Conservation (phyloP, 108 stramenopile species). For the Fistulifera pelliculosa region DNA sequence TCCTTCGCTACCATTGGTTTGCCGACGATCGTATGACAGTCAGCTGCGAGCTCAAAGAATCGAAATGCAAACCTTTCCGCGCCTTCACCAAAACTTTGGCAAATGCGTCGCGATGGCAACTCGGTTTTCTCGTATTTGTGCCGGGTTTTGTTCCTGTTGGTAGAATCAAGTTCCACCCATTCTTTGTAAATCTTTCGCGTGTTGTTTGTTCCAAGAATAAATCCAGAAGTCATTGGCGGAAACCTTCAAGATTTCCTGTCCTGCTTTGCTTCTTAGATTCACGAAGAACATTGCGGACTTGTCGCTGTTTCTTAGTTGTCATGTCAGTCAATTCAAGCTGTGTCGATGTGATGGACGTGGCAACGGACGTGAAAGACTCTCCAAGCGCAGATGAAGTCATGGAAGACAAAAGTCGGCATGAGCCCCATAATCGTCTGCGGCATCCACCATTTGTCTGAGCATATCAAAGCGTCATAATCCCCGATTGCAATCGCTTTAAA, state of each 20-base stretch:
- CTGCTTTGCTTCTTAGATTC: neutral
- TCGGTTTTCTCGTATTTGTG: neutral
- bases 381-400: constrained; percentile 3
- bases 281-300: neutral
- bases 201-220: neutral
- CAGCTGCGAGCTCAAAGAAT: constrained; percentile 31
- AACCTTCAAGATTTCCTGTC: too few relatives aligned
- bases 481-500: constrained; percentile 41
- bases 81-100: constrained; percentile 39
- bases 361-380: neutral
- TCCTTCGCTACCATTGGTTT: constrained; percentile 44
- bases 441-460: constrained; percentile 29
- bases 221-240: too few relatives aligned
- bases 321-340: neutral
- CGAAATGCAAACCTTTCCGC: constrained; percentile 41
- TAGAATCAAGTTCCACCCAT: neutral
- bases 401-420: constrained; percentile 24
- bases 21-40: constrained; percentile 22
- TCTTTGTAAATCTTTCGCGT: neutral
- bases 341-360: neutral
- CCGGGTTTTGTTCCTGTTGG: neutral
- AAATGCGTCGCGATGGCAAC: constrained; percentile 9
- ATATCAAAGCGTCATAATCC: constrained; percentile 24
- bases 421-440: constrained; percentile 27
- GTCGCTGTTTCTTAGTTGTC: neutral